phyloP scores from a whole-genome alignment of 139 green algal genomes.

The Desmodesmus armatus region DNA sequence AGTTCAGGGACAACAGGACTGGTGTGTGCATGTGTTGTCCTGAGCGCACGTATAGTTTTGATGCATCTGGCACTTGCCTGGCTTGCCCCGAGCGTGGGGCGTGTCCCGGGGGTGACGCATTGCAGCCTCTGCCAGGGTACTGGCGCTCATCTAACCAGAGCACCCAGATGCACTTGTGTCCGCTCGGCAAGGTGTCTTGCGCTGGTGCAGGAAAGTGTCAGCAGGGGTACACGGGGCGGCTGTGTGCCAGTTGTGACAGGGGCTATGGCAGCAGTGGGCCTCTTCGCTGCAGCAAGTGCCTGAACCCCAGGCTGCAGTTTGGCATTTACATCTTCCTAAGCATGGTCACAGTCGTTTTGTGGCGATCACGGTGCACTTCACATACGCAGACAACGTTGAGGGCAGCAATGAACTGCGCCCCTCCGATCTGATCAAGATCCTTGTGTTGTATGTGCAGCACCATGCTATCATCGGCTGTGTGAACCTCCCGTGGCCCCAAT shows the following conservation, averaged over 20 bases:
- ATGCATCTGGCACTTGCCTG: too few species aligned
- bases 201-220: not conserved
- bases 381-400: not conserved
- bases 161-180: not conserved
- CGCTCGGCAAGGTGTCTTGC: not conserved
- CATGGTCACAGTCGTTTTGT: not conserved
- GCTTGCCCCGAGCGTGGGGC: not conserved
- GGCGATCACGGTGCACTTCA: not conserved
- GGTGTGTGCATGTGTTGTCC: too few species aligned
- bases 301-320: not conserved
- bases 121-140: not conserved
- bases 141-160: not conserved
- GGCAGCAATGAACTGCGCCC: not conserved
- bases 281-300: not conserved
- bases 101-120: not conserved
- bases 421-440: not conserved
- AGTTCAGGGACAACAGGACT: too few species aligned
- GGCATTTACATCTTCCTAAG: not conserved
- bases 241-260: not conserved
- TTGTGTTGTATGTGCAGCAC: not conserved
- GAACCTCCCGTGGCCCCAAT: not conserved
- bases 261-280: not conserved
- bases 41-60: too few species aligned
- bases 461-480: not conserved
- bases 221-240: not conserved